phyloP scores from a whole-genome alignment of 176 grass and related monocot species.

The Triticum monococcum region DNA sequence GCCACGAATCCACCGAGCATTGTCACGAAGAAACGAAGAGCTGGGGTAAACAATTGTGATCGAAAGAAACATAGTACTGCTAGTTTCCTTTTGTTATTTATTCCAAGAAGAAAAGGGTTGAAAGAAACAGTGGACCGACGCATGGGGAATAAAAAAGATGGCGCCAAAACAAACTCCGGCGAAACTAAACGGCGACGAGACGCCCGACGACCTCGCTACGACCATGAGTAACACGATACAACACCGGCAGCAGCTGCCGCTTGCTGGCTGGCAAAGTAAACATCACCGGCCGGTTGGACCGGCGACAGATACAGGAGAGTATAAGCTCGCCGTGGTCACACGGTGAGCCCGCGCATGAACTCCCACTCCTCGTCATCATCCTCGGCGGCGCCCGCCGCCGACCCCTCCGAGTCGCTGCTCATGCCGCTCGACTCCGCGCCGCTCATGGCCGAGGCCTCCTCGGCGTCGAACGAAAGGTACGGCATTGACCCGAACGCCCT shows the following conservation, averaged over 20 bases:
- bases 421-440: conserved; percentile 37
- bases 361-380: conserved; percentile 87
- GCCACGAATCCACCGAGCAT: background rate
- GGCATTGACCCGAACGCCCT: conserved; percentile 75
- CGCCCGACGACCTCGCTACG: conserved; percentile 31
- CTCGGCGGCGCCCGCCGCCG: conserved; percentile 40
- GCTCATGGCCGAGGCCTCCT: conserved; percentile 6
- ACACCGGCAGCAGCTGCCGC: background rate
- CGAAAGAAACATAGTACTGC: conserved; percentile 3
- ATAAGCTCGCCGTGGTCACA: conserved; percentile 39
- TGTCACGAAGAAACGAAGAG: background rate
- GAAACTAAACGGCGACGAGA: conserved; percentile 47
- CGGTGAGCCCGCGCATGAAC: conserved; percentile 78
- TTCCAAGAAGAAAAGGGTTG: conserved; percentile 6
- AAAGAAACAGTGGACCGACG: conserved; percentile 52
- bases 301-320: background rate
- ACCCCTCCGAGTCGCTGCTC: conserved; percentile 67
- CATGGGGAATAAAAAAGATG: conserved; percentile 35
- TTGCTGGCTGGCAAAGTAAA: too few relatives aligned
- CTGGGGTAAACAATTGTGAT: background rate
- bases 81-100: conserved; percentile 47
- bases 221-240: conserved; percentile 53
- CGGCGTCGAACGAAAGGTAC: conserved; percentile 57
- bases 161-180: conserved; percentile 41
- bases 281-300: background rate